A percentile compares a stretch with the other conserved stretches of the same genome.
Evolutionary conservation across 225 moss, liverwort and hornwort genomes (phyloP).

Genomic region (Polytrichum commune): DNA sequence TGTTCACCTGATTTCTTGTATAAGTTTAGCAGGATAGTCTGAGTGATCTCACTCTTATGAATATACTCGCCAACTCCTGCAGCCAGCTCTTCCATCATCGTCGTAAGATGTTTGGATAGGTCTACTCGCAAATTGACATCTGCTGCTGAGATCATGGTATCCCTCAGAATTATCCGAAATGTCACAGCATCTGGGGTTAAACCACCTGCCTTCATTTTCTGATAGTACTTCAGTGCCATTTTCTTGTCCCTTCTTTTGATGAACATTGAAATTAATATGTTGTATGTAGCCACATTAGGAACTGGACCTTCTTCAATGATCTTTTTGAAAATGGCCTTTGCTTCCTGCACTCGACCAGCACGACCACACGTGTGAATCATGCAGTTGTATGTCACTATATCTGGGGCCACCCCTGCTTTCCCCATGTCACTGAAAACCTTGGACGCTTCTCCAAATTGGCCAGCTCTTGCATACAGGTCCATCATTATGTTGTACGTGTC

Average conservation of each 20-base stretch:
- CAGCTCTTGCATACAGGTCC: conserved; percentile 74
- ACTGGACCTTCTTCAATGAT: conserved; percentile 46
- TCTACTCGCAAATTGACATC: conserved; percentile 32
- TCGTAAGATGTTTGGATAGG: conserved; percentile 31
- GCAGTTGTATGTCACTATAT: conserved; percentile 85
- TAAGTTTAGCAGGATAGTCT: conserved; percentile 73
- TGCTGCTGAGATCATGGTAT: conserved; percentile 53
- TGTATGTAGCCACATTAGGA: conserved; percentile 75
- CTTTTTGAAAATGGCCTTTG: conserved; percentile 55
- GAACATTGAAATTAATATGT: conserved; percentile 70
- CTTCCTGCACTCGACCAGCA: conserved; percentile 73
- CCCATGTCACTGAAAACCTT: conserved; percentile 70
- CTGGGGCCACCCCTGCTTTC: conserved; percentile 55
- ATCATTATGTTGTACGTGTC: conserved; percentile 88
- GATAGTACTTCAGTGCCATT: conserved; percentile 55
- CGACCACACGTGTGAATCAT: conserved; percentile 90
- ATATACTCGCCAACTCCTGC: conserved; percentile 43
- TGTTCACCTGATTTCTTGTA: conserved; percentile 65
- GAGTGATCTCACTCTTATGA: conserved; percentile 61
- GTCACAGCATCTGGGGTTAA: conserved; percentile 64
- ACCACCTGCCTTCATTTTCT: conserved; percentile 60
- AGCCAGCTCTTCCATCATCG: conserved; percentile 61
- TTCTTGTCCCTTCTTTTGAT: conserved; percentile 44
- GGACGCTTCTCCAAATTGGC: conserved; percentile 71
- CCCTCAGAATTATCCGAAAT: conserved; percentile 59